Base-by-base conservation (phyloP, 805 yeast species). In the Candida taoyuanica region DNA sequence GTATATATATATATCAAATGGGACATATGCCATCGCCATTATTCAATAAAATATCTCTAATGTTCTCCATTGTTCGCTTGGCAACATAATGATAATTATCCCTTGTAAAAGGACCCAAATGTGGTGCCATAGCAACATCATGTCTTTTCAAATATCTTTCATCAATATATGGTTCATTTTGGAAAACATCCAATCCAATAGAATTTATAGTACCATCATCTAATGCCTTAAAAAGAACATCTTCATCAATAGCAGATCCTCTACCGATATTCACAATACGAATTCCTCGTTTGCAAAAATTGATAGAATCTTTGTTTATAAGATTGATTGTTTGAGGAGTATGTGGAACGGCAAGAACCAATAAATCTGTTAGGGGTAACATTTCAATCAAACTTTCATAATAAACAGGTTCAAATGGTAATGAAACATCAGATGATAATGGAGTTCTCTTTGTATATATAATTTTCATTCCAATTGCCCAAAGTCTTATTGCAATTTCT, bases 181-280 rank as follows among this genome's bases (percentile, higher is more conserved):
- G 77, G 56, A 64, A 82, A 5, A 85, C 95, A 51, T 85, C 95
- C 23, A 82, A 55, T 0, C 91, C 93, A 7, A 80, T 85, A 53
- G 79, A 74, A 7, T 71, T 59, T 3, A 85, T 67, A 37, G 77
- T 71, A 1, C 85, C 86, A 7, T 68, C 49, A 39, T 77, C 67
- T 37, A 85, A 63, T 0, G 81, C 89, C 5, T 62, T 67, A 9
- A 82, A 64, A 33, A 84, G 59, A 3, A 76, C 88, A n/a, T 71
- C 66, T 49, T 80, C 87, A 48, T 83, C 77, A 43, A 85, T 69
- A 25, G 83, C 73, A 3, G 71, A 50, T 2, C 94, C 95, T 43
- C 95, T 66, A 2, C 94, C 94, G 29, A 85, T 77, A 52, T 85
- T 85, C 33, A 85, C 77, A 17, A 85, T 63, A 36, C 85, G 66